Conservation (phyloP, 805 yeast species). For the Tetrapisispora phaffii region DNA sequence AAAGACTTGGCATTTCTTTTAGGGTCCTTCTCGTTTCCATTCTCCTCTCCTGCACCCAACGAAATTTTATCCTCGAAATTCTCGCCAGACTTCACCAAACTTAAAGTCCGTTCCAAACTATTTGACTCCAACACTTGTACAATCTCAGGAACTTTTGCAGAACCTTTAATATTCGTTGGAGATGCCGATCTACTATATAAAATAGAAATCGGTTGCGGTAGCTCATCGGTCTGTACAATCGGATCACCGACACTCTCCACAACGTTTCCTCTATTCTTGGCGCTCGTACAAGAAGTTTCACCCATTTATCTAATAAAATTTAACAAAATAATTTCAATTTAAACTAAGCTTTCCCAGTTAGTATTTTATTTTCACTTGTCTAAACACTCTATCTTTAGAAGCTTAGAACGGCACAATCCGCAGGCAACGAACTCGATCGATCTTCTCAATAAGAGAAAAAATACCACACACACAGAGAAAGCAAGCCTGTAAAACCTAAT, state of each 20-base stretch:
- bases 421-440: no score
- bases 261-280: background rate
- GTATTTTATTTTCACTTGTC: background rate
- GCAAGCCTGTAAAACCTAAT: no score
- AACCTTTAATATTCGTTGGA: background rate
- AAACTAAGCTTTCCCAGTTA: background rate
- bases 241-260: background rate
- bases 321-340: background rate
- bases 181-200: slow-evolving; percentile 8
- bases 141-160: background rate
- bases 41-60: background rate
- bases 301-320: background rate
- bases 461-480: no score
- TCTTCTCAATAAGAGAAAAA: no score
- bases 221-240: background rate
- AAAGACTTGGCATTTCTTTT: background rate
- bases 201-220: slow-evolving; percentile 12
- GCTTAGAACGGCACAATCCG: no score
- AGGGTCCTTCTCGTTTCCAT: background rate
- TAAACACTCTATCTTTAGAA: no score
- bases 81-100: background rate
- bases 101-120: background rate
- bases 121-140: background rate
- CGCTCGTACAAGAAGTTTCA: background rate
- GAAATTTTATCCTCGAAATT: background rate